Evolutionary conservation across 768 basidiomycete species (phyloP).

Genomic region (Macrocybe gigantea): DNA sequence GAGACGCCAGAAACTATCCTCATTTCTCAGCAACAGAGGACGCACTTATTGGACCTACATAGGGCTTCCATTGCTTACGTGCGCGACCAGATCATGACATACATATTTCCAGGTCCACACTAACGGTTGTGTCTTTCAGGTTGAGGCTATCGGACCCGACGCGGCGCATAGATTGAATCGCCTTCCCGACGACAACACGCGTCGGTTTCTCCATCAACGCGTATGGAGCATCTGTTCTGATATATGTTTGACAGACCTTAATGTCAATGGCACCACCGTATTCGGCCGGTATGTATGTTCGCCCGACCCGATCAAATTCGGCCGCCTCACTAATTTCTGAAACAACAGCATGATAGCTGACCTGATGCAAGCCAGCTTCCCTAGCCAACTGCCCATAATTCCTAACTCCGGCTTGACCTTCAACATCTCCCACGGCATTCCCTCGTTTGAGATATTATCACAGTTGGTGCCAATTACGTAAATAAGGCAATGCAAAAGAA

Average conservation of each 20-base stretch:
- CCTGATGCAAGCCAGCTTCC: constrained; percentile 27
- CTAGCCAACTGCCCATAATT: constrained; percentile 27
- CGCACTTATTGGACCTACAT: constrained; percentile 34
- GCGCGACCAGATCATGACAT: not conserved
- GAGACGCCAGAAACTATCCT: constrained; percentile 23
- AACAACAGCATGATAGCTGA: constrained; percentile 31
- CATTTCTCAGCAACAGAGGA: constrained; percentile 26
- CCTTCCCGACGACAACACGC: constrained; percentile 31
- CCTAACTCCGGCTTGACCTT: constrained; percentile 27
- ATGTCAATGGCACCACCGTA: constrained; percentile 33
- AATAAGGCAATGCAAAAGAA: too few species aligned
- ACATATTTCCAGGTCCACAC: too few species aligned
- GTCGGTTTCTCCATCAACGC: constrained; percentile 9
- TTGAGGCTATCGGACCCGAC: constrained; percentile 33
- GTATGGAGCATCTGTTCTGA: not conserved
- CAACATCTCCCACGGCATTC: constrained; percentile 31
- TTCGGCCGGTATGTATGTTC: constrained; percentile 27
- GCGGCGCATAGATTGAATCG: constrained; percentile 33
- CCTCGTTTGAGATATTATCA: constrained; percentile 23
- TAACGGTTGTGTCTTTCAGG: constrained; percentile 9
- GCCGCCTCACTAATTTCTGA: not conserved
- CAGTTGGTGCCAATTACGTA: too few species aligned
- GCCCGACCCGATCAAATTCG: not conserved
- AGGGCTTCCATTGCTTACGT: constrained; percentile 30
- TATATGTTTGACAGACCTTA: constrained; percentile 19